Evolutionary conservation across 2,329 filamentous ascomycete genomes (phyloP), one percentile per base, ranked within the genome.

Genomic region (Aspergillus candidus): DNA sequence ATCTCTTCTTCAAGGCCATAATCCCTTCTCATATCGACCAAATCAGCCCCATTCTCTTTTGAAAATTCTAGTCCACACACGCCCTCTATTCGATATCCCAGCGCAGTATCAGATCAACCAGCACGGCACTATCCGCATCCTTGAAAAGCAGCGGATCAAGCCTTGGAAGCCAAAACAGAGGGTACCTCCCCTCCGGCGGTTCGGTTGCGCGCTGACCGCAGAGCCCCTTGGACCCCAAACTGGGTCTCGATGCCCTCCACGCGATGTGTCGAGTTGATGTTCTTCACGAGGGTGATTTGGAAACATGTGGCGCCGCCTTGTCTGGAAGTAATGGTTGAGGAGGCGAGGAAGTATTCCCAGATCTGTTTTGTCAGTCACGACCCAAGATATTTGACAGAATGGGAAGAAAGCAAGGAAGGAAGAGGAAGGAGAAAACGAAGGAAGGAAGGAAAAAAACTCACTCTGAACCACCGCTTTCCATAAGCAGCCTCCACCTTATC

Each of bases 401-500:
- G n/a, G n/a, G n/a, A n/a, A n/a, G 18, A 12, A 11, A 17, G 11
- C 11, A 18, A n/a, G 22, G 13, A 14, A 30, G 40, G 15, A 40
- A 40, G 18, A 18, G 18, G 18, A 5, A 18, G 6, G 18, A 18
- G 11, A 11, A 15, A n/a, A 31, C 13, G 13, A 30, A 41, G 15
- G 40, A 41, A 53, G 7, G 15, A 15, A 15, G 15, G 15, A 15
- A 32, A 17, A 17, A 14, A 6, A 75, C 84, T 74, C 76, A 89
- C 84, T 67, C 88, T 82, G 78, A 84, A 94, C 89, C 88, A 94
- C 58, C 85, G 77, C 57, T 82, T 78, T 58, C 88, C 89, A 63
- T 94, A 94, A 76, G 93, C 94, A 62, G 84, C 86, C 66, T 83
- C 78, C 48, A 94, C 83, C 71, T 89, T 88, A 40, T 91, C 85